These are phyloP conservation scores for Coniella vitis DNA, from an alignment of 2,329 filamentous ascomycete species.

Conservation along the genomic window DNA sequence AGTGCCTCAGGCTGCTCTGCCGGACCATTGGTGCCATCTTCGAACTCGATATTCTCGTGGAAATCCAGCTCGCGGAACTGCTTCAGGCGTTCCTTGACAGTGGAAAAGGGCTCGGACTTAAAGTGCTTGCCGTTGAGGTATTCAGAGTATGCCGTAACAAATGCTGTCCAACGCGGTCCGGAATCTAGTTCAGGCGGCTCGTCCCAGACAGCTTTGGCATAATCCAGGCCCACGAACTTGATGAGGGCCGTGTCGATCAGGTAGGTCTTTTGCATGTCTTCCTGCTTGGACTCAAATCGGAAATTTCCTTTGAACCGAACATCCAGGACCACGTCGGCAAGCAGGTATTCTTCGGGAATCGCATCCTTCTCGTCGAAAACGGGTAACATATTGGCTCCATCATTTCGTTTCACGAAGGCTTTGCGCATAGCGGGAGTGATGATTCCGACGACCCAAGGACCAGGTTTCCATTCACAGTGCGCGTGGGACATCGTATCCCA, in stretches of 20 bases:
- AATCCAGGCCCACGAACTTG: slow-evolving; percentile 88
- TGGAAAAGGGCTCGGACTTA: slow-evolving; percentile 42
- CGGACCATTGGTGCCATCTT: slow-evolving; percentile 32
- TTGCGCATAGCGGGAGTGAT: slow-evolving; percentile 57
- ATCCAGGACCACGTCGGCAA: slow-evolving; percentile 82
- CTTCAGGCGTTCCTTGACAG: slow-evolving; percentile 61
- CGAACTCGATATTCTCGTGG: slow-evolving; percentile 42
- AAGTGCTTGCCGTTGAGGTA: slow-evolving; percentile 77
- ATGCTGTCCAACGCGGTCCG: slow-evolving; percentile 66
- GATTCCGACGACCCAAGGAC: slow-evolving; percentile 79
- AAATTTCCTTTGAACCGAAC: slow-evolving; percentile 53
- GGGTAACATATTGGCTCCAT: slow-evolving; percentile 51
- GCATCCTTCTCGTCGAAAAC: slow-evolving; percentile 70
- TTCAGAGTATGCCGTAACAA: slow-evolving; percentile 76
- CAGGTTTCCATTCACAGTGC: slow-evolving; percentile 79
- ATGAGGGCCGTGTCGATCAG: slow-evolving; percentile 70
- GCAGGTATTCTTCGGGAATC: slow-evolving; percentile 78
- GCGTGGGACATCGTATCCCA: slow-evolving; percentile 79
- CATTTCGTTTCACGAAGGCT: slow-evolving; percentile 67
- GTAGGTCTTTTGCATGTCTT: slow-evolving; percentile 64
- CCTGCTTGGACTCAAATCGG: slow-evolving; percentile 52
- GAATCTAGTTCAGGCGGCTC: slow-evolving; percentile 62
- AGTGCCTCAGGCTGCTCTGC: slow-evolving; percentile 65
- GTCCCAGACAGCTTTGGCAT: slow-evolving; percentile 91
- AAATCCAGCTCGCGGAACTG: slow-evolving; percentile 63